Base-by-base conservation (phyloP, 2,329 filamentous ascomycete genomes). In the Penicillium psychrosexuale region DNA sequence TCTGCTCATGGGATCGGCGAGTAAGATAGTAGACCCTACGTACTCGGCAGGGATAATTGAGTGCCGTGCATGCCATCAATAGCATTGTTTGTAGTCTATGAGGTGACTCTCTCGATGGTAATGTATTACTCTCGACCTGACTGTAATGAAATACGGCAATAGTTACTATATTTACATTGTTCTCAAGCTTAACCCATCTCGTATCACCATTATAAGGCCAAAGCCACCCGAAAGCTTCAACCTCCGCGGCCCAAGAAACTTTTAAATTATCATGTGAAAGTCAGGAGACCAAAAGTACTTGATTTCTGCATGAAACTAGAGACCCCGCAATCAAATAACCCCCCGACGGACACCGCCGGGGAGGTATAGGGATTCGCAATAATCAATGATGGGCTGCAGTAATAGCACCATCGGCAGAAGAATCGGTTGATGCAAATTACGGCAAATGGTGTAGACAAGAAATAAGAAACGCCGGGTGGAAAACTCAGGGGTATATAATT, bases 261-360 rank as follows among this genome's bases (percentile, higher is more conserved):
- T 7, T 1, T 12, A 7, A 31, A 19, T 11, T 30, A 24, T 5
- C 51, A 48, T 42, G 51, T 48, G 44, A 48, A 34, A 36, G 19
- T 3, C 27, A 24, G 31, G 13, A 13, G 19, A 11, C 8, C 1
- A 12, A 15, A 1, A 7, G 13, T 9, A 31, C 15, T 19, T 19
- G 22, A 17, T 36, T n/a, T n/a, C 36, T 40, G 44, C 39, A 51
- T 33, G 45, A 43, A 37, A 40, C 45, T 12, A 45, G 19, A 33
- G 52, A 44, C 39, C 51, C 60, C 60, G 45, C 57, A 52, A 30
- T 47, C 3, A 19, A 31, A 15, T 48, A 27, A 42, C 13, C 9
- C 9, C 22, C 62, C 62, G 62, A 60, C 62, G 61, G 61, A 64
- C 52, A 52, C 62, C 61, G 60, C 31, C 46, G 46, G 53, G 27